Percentiles rank a stretch among this genome's conserved stretches.
These are phyloP conservation scores for Penicillium dipodomyicola DNA, from an alignment of 495 filamentous ascomycete species.

Conservation along the genomic window DNA sequence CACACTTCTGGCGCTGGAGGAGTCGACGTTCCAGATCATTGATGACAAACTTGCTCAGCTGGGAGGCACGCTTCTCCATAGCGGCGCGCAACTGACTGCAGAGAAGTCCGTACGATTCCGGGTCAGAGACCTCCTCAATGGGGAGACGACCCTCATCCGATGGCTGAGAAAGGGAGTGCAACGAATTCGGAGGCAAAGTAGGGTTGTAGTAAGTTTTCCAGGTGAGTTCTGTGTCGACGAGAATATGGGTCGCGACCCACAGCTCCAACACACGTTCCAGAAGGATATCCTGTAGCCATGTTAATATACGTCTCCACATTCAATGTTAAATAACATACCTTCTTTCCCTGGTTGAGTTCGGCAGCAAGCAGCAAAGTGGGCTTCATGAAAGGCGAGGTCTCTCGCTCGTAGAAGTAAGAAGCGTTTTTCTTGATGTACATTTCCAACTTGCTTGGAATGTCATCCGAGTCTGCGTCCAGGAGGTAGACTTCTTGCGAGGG, in stretches of 20 bases:
- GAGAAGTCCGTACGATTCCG: constrained; percentile 52
- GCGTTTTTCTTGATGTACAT: constrained; percentile 65
- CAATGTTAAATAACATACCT: constrained; percentile 31
- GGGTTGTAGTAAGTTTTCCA: constrained; percentile 63
- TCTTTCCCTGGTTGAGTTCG: constrained; percentile 52
- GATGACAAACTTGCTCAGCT: constrained; percentile 64
- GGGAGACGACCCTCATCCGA: constrained; percentile 45
- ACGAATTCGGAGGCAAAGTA: constrained; percentile 42
- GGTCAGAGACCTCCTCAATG: constrained; percentile 44
- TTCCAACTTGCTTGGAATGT: constrained; percentile 64
- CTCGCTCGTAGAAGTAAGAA: constrained; percentile 59
- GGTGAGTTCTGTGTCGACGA: constrained; percentile 62
- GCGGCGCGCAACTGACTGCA: constrained; percentile 71
- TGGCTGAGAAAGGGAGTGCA: constrained; percentile 39
- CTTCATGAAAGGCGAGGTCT: constrained; percentile 66
- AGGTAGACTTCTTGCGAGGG: constrained; percentile 51
- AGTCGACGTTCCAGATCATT: constrained; percentile 71
- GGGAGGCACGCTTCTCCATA: constrained; percentile 67
- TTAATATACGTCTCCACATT: constrained; percentile 6
- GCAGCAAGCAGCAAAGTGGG: constrained; percentile 61
- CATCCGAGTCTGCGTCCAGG: constrained; percentile 65
- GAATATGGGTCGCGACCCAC: constrained; percentile 72
- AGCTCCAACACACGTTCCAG: constrained; percentile 68
- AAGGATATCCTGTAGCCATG: constrained; percentile 49
- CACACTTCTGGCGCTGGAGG: constrained; percentile 69